Evolutionary conservation across 768 basidiomycete species (phyloP), one percentile per base, ranked within the genome.

Genomic region (Trametopsis cervina): DNA sequence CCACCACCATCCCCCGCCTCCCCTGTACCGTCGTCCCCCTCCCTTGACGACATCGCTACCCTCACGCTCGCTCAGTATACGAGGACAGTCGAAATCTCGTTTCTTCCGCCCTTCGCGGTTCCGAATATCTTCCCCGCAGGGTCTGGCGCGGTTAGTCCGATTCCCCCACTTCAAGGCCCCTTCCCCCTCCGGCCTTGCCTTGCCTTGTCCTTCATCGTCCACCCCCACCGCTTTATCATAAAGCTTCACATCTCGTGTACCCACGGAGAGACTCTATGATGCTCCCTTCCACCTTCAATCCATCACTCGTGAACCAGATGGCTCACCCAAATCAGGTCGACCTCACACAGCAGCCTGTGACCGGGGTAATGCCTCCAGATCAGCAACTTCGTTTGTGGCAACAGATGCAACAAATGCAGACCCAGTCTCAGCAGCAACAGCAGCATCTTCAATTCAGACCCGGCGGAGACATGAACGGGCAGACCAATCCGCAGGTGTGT

Each of bases 341-440:
- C 20, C 67, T 65, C 40, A 59, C 59, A 33, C 67, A 69, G 55
- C 60, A 67, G 53, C 59, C 65, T 58, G 56, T 68, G 49, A 60
- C 66, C 38, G 68, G 69, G 57, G 62, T 72, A 58, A 74, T 64
- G 53, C 72, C 60, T n/a, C n/a, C n/a, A n/a, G n/a, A n/a, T n/a
- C 81, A 83, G 61, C 73, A 76, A 23, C 54, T 54, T 52, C 75
- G 73, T 51, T 67, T 77, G 57, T 83, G 80, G 82, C 75, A 75
- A 63, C 74, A 78, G 63, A 73, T 49, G 23, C 47, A 46, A 21
- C 43, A 56, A 63, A 73, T 29, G 13, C 51, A 49, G 20, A 29
- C 49, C 15, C 47, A 47, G n/a, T 42, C 39, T 24, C 44, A 46
- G 49, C 49, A 48, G 47, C 29, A 33, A 17, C 44, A 46, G 49